Evolutionary conservation across 2,329 filamentous ascomycete genomes (phyloP), one percentile per base, ranked within the genome.

Genomic region (Colletotrichum cuscutae): DNA sequence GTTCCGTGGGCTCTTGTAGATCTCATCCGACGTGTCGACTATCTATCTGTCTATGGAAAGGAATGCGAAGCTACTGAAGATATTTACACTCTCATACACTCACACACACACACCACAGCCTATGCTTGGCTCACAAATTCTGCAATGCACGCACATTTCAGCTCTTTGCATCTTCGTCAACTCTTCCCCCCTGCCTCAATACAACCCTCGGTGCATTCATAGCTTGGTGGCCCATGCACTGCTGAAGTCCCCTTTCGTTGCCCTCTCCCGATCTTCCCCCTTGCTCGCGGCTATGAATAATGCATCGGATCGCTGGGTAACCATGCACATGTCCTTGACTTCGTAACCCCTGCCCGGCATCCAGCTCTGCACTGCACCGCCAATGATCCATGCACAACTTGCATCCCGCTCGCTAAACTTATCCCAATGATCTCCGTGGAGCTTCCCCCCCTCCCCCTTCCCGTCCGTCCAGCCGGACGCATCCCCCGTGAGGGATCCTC

Each of bases 351-450:
- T 15, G 9, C 60, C 60, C 42, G 42, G 42, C 42, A 26, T 6
- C 37, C 60, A 35, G 63, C 63, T 59, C 32, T 65, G 42, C 69
- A 26, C 37, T 64, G 65, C 61, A 64, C n/a, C 30, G 22, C 35
- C 30, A 52, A 54, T 42, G 69, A 64, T 63, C 59, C 69, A 69
- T 72, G 69, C 65, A 72, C 52, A 68, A 67, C 35, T 30, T 24
- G 15, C 52, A 62, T 71, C 57, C 65, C 64, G 35, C 66, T 60
- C 46, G 58, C 65, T 65, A 59, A 72, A 53, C 19, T 54, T 46
- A 68, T 59, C 37, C 58, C 68, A 62, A 62, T 37, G 13, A 46
- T n/a, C 9, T 49, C 26, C 19, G n/a, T 62, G 26, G 19, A 49
- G 12, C n/a, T n/a, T 37, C 28, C 22, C 12, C 61, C 4, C 61